A percentile compares a stretch with the other conserved stretches of the same genome.
These are phyloP conservation scores for Lyophyllum decastes DNA, from an alignment of 768 basidiomycete species.

Conservation along the genomic window DNA sequence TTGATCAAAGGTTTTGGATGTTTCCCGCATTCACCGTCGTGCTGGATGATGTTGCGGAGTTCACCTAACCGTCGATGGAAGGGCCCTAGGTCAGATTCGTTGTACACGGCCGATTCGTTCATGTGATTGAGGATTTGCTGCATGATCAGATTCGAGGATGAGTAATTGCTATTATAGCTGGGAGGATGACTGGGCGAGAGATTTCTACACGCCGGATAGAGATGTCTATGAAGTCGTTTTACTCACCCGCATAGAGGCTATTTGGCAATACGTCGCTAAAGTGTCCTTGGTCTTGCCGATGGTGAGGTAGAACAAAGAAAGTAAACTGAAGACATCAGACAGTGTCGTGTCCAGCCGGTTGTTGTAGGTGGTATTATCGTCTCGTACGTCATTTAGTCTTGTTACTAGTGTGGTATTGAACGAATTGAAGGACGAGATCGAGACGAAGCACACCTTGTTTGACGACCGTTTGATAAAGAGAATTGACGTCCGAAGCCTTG, in stretches of 20 bases:
- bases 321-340: constrained; percentile 91
- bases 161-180: constrained; percentile 11
- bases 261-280: constrained; percentile 94
- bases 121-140: constrained; percentile 95
- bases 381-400: constrained; percentile 87
- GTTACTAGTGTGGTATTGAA: constrained; percentile 56
- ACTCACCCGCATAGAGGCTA: constrained; percentile 95
- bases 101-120: constrained; percentile 95
- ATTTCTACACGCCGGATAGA: constrained; percentile 3
- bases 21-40: constrained; percentile 78
- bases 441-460: constrained; percentile 72
- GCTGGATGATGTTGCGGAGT: constrained; percentile 82
- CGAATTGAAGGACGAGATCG: neutral
- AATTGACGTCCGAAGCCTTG: constrained; percentile 90
- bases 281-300: constrained; percentile 95
- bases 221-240: neutral
- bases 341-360: constrained; percentile 95
- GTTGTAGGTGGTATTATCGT: constrained; percentile 70
- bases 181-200: neutral
- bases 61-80: constrained; percentile 82
- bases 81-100: constrained; percentile 85
- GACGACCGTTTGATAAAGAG: constrained; percentile 89
- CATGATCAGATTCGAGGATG: constrained; percentile 18
- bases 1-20: constrained; percentile 87
- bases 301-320: constrained; percentile 96